Evolutionary conservation across 495 filamentous ascomycete species (phyloP), one percentile per base, ranked within the genome.

Genomic region (Aspergillus ellipticus): DNA sequence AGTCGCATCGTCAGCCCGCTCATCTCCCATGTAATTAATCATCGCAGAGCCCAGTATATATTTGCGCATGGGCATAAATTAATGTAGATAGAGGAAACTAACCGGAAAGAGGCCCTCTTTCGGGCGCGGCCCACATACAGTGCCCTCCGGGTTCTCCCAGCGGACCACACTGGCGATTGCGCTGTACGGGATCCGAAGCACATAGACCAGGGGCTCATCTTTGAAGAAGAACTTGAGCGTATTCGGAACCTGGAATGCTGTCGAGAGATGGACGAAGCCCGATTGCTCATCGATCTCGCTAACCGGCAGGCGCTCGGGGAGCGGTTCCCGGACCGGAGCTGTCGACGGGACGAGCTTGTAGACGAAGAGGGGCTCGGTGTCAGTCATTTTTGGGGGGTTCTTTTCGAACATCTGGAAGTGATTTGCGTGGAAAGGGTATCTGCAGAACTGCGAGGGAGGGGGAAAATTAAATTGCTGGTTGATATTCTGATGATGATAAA

Each of bases 151-250:
- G 8, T 68, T 67, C 49, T 78, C 75, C 70, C 74, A 78, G 1
- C 65, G 65, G 39, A 77, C 67, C 55, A 74, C 48, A 19, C 61
- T 53, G 13, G 59, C 58, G 8, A 78, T 56, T 69, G 81, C 56
- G 82, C 84, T 6, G 88, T 96, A 92, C 56, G 79, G 42, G 77
- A 93, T 68, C 81, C 91, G 58, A 79, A 96, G 69, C 69, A 93
- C 69, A 79, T 96, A 65, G 81, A 92, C 47, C 79, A 90, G 64
- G 69, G 84, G 64, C 73, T 97, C 57, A 81, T 90, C 56, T 63
- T 90, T 59, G 87, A 91, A 55, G 84, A 93, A 58, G 71, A 87
- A 62, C 71, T 96, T 75, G 42, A 78, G 48, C 0, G 75, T 78
- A 33, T 71, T 73, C 33, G 71, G 66, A 4, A 78, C 67, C 45